Evolutionary conservation across 805 yeast genomes (phyloP).

Genomic region (Candida pini): DNA sequence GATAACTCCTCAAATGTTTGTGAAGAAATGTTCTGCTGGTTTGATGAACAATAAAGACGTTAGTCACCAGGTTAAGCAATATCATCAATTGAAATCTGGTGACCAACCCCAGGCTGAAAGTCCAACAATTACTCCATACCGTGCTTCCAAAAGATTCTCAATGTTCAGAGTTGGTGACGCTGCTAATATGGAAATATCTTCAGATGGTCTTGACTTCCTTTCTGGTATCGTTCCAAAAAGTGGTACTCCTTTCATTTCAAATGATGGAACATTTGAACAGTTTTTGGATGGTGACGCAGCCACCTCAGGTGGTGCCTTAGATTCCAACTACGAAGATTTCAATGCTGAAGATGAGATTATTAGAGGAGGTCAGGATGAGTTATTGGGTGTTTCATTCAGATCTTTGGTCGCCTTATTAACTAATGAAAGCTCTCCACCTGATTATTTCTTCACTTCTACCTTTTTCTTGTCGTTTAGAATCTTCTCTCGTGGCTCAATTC

Average conservation of each 20-base stretch:
- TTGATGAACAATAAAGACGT: constrained; percentile 39
- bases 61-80: constrained; percentile 22
- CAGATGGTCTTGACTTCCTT: constrained; percentile 41
- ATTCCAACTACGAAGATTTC: constrained; percentile 3
- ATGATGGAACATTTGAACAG: constrained; percentile 19
- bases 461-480: constrained; percentile 73
- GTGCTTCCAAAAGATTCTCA: constrained; percentile 40
- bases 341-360: constrained; percentile 40
- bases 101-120: background rate
- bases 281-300: constrained; percentile 8
- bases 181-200: constrained; percentile 41
- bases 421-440: constrained; percentile 59
- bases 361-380: constrained; percentile 43
- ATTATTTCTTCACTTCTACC: constrained; percentile 62
- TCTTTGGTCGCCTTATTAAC: constrained; percentile 63
- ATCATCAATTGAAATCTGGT: constrained; percentile 11
- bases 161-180: constrained; percentile 46
- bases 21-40: constrained; percentile 56
- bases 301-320: constrained; percentile 1
- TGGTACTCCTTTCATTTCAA: constrained; percentile 25
- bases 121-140: constrained; percentile 10
- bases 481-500: constrained; percentile 60
- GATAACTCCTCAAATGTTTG: constrained; percentile 55
- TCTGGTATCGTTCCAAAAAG: constrained; percentile 24
- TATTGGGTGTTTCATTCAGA: constrained; percentile 67